These are phyloP conservation scores for Rubia balearica DNA, from an alignment of 305 asterid genomes.

Conservation along the genomic window DNA sequence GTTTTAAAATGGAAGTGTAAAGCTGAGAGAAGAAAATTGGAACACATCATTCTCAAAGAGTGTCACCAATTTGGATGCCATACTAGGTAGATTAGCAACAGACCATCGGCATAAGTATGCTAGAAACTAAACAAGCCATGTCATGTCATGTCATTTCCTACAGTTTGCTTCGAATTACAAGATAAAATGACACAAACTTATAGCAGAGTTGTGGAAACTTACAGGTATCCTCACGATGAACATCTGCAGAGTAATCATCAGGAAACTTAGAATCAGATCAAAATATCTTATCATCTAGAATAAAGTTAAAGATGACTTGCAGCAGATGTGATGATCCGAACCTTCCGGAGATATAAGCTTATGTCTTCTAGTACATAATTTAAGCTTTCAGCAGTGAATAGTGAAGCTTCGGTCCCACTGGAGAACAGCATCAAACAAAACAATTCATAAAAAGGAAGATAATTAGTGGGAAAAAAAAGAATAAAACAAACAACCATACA, in stretches of 20 bases:
- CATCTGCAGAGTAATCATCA: slow-evolving; percentile 40
- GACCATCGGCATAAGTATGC: not conserved
- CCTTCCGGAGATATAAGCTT: slow-evolving; percentile 52
- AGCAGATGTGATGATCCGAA: slow-evolving; percentile 24
- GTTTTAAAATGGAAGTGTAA: no score
- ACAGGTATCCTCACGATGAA: slow-evolving; percentile 55
- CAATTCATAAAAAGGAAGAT: slow-evolving; percentile 13
- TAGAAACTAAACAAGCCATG: not conserved
- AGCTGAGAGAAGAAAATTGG: no score
- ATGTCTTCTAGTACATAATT: slow-evolving; percentile 38
- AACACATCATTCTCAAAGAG: slow-evolving; percentile 1
- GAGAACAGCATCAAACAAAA: slow-evolving; percentile 14
- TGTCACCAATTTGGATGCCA: not conserved
- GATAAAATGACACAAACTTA: not conserved
- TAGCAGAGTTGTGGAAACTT: slow-evolving; percentile 32
- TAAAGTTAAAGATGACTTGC: slow-evolving; percentile 7
- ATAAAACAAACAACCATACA: slow-evolving; percentile 14
- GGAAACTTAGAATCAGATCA: slow-evolving; percentile 10
- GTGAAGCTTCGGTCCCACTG: slow-evolving; percentile 81
- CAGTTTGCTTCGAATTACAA: not conserved
- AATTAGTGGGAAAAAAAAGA: slow-evolving; percentile 12
- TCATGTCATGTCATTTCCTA: not conserved
- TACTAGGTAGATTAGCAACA: not conserved
- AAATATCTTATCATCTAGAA: not conserved
- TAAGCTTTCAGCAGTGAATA: slow-evolving; percentile 36